Evolutionary conservation across 2,329 filamentous ascomycete genomes (phyloP).

Genomic region (Alternaria ethzedia): DNA sequence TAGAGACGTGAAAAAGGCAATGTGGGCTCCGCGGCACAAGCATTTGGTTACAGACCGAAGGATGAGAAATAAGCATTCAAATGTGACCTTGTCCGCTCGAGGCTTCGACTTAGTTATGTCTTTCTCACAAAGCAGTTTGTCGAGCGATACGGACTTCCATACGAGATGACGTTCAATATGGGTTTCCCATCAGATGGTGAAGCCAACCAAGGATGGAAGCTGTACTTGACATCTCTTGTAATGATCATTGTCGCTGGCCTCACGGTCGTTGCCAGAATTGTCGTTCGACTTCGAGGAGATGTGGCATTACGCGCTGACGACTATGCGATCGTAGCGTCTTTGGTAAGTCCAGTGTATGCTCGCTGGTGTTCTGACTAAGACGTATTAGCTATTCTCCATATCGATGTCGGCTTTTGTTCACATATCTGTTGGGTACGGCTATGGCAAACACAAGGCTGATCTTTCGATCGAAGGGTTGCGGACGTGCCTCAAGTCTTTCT

Average conservation of each 20-base stretch:
- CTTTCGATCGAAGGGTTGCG: no score
- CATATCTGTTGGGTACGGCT: not conserved
- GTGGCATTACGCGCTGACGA: not conserved
- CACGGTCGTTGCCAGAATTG: not conserved
- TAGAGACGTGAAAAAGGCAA: not conserved
- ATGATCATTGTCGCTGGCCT: not conserved
- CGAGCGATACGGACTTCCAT: not conserved
- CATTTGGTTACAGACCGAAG: not conserved
- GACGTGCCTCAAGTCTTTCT: no score
- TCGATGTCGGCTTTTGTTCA: not conserved
- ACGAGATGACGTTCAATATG: not conserved
- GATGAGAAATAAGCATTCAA: not conserved
- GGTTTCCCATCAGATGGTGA: not conserved
- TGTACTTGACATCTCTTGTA: not conserved
- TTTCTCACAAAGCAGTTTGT: not conserved
- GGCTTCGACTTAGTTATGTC: not conserved
- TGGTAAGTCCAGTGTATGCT: not conserved
- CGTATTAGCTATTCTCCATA: not conserved
- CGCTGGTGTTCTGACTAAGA: not conserved
- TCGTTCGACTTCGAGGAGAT: not conserved
- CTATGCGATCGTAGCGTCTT: not conserved
- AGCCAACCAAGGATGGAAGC: not conserved
- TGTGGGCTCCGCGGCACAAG: not conserved
- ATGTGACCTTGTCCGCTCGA: not conserved
- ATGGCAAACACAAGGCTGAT: no score